Percentiles rank a stretch among this genome's conserved stretches.
phyloP scores from a whole-genome alignment of 1,284 basidiomycete genomes.

The Cutaneotrichosporon curvatum region DNA sequence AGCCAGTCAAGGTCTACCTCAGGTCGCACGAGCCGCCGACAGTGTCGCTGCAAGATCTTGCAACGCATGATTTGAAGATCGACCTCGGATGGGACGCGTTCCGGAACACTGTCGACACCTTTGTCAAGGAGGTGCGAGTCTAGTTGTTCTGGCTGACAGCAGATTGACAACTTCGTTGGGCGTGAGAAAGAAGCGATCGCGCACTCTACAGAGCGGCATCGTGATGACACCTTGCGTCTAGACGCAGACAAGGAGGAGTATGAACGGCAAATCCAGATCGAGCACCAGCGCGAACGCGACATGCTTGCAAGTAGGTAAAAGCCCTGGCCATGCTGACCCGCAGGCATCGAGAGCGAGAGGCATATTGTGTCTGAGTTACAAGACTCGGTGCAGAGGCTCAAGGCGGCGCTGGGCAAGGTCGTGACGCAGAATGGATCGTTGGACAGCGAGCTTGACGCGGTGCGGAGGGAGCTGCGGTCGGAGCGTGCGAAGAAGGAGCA shows the following conservation, averaged over 20 bases:
- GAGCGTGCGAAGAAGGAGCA: constrained; percentile 57
- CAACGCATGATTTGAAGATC: constrained; percentile 7
- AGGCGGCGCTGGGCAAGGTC: constrained; percentile 30
- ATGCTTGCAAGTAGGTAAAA: constrained; percentile 39
- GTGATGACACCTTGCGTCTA: constrained; percentile 14
- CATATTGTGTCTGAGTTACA: constrained; percentile 29
- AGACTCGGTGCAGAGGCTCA: constrained; percentile 26
- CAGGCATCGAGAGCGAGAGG: constrained; percentile 39
- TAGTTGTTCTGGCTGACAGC: background rate
- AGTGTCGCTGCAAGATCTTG: too few relatives aligned
- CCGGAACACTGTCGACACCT: constrained; percentile 31
- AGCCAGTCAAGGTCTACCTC: constrained; percentile 4
- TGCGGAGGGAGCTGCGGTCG: constrained; percentile 26
- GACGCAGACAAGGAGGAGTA: constrained; percentile 35
- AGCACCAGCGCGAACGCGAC: constrained; percentile 37
- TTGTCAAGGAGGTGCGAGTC: constrained; percentile 30
- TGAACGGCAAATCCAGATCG: constrained; percentile 34
- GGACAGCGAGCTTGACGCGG: constrained; percentile 27
- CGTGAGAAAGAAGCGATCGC: constrained; percentile 37
- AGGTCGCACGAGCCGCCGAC: too few relatives aligned
- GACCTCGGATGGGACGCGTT: constrained; percentile 37
- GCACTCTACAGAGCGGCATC: constrained; percentile 29
- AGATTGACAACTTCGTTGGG: constrained; percentile 39
- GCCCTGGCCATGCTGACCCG: background rate
- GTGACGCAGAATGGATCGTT: constrained; percentile 29